These are phyloP conservation scores for Coemansia sp. DNA, from an alignment of 192 early-diverging fungal genomes.

Conservation along the genomic window DNA sequence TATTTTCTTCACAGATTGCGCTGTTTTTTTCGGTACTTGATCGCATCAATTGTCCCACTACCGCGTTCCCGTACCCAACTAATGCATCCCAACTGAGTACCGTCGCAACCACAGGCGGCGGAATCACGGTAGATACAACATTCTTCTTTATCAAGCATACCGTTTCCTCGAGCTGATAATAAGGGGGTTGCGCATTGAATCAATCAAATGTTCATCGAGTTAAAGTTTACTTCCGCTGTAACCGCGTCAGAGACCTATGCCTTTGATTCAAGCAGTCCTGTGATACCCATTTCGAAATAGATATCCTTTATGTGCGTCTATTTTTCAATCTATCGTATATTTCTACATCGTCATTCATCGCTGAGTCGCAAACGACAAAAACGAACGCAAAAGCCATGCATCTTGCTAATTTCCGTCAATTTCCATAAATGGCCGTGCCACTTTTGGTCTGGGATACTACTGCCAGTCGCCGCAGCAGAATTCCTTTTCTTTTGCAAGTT, in stretches of 20 bases:
- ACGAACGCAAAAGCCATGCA: background rate
- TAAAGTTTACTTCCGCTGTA: background rate
- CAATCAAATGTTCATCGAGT: background rate
- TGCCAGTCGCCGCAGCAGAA: background rate
- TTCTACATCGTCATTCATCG: background rate
- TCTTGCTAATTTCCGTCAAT: conserved; percentile 3
- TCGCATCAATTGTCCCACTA: background rate
- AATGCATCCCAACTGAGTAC: background rate
- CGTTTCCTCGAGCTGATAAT: background rate
- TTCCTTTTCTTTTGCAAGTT: background rate
- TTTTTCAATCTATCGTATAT: conserved; percentile 1
- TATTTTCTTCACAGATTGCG: background rate
- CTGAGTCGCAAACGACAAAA: background rate
- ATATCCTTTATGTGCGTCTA: background rate
- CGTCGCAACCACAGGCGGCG: background rate
- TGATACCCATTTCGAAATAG: background rate
- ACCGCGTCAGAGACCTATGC: background rate
- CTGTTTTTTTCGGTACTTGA: background rate
- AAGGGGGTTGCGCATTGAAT: background rate
- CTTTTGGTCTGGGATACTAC: background rate
- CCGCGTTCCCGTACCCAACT: background rate
- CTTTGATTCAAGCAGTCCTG: background rate
- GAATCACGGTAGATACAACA: background rate
- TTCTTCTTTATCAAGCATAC: background rate
- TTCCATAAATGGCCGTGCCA: conserved; percentile 3